Conservation (phyloP, 495 filamentous ascomycete species). For the Neurospora tetrasperma region DNA sequence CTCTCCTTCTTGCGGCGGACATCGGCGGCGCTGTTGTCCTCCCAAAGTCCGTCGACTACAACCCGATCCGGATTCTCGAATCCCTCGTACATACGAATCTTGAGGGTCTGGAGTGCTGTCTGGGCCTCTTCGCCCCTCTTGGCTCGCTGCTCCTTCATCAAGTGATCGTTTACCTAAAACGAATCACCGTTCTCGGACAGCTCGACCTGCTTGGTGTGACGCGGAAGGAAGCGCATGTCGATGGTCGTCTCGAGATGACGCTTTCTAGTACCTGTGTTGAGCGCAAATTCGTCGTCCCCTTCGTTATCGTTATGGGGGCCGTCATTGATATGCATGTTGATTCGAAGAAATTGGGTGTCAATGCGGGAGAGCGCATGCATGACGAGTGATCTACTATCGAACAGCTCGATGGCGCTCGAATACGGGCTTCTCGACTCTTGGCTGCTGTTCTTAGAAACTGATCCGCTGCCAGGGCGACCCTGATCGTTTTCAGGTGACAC, state of each 20-base stretch:
- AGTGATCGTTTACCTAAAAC: constrained; percentile 12
- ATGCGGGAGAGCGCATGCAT: constrained; percentile 13
- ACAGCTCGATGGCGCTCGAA: constrained; percentile 11
- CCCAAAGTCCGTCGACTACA: constrained; percentile 11
- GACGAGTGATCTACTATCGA: constrained; percentile 5
- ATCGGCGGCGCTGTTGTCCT: constrained; percentile 14
- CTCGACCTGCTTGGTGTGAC: constrained; percentile 1
- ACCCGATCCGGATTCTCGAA: constrained; percentile 4
- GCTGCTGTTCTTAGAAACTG: not conserved
- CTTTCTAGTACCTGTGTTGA: not conserved
- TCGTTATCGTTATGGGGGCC: not conserved
- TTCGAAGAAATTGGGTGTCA: constrained; percentile 14
- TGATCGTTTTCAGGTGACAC: constrained; percentile 7
- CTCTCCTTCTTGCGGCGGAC: constrained; percentile 2
- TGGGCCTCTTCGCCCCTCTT: constrained; percentile 4
- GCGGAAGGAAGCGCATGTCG: constrained; percentile 16
- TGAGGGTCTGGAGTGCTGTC: constrained; percentile 2
- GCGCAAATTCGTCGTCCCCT: not conserved
- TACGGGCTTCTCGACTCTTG: not conserved
- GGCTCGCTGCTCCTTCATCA: constrained; percentile 6
- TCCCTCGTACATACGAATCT: constrained; percentile 10
- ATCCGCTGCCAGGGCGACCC: not conserved
- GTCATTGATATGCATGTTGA: constrained; percentile 16
- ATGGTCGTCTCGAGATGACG: constrained; percentile 20
- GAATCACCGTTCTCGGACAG: not conserved